Evolutionary conservation across 1,139 yeast species (phyloP).

Genomic region (Debaryomyces fabryi): DNA sequence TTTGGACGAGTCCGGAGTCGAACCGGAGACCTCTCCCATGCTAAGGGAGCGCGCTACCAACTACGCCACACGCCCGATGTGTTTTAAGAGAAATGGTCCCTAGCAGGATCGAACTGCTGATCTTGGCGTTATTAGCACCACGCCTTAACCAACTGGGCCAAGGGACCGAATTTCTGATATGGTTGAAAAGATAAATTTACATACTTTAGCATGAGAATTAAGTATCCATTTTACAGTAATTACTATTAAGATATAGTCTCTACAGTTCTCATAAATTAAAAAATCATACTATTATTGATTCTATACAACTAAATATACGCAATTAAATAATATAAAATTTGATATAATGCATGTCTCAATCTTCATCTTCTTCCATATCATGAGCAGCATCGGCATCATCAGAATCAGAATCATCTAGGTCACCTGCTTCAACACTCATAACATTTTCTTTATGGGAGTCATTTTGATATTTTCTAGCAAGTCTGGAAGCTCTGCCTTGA

Average conservation of each 20-base stretch:
- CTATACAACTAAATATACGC: conserved; percentile 1
- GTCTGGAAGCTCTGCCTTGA: conserved; percentile 66
- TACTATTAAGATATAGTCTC: too few relatives aligned
- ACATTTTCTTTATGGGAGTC: conserved; percentile 55
- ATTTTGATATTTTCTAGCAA: conserved; percentile 66
- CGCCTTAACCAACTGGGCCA: conserved; percentile 52
- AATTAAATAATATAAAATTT: conserved; percentile 1
- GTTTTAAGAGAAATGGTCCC: conserved; percentile 54
- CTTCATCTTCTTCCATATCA: conserved; percentile 20
- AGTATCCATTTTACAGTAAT: too few relatives aligned
- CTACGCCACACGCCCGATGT: conserved; percentile 67
- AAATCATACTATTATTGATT: neutral
- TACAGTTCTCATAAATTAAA: neutral
- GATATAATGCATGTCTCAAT: neutral
- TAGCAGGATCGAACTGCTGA: conserved; percentile 88
- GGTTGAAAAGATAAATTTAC: too few relatives aligned
- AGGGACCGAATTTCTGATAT: conserved; percentile 19
- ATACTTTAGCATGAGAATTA: too few relatives aligned
- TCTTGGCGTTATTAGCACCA: conserved; percentile 86
- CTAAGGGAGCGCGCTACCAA: conserved; percentile 74
- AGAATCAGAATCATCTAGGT: conserved; percentile 59
- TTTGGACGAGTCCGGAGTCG: conserved; percentile 68
- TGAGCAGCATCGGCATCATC: conserved; percentile 48
- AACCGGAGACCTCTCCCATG: conserved; percentile 69
- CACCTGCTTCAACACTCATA: conserved; percentile 61